phyloP scores from a whole-genome alignment of 345 rosid species.

The Arabidopsis arenosa region DNA sequence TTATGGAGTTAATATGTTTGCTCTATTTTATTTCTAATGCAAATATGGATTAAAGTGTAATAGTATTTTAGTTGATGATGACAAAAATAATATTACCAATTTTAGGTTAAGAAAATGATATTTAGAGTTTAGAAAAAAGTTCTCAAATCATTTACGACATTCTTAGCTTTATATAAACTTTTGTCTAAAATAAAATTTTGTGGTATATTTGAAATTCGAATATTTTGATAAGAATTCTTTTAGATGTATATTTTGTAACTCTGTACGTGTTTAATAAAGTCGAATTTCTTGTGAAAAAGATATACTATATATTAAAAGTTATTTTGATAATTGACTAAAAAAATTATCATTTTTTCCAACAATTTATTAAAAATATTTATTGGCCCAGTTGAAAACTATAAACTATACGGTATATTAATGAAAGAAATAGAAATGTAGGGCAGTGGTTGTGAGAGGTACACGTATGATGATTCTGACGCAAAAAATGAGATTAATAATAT shows the following conservation, averaged over 20 bases:
- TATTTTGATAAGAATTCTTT: too few relatives aligned
- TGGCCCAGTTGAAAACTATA: too few relatives aligned
- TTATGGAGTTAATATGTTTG: neutral
- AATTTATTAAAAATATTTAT: too few relatives aligned
- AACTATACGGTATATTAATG: too few relatives aligned
- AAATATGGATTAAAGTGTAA: neutral
- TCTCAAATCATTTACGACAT: neutral
- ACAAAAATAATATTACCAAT: neutral
- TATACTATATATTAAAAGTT: too few relatives aligned
- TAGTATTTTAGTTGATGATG: neutral
- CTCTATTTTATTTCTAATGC: neutral
- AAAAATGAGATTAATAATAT: neutral
- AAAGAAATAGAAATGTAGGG: too few relatives aligned
- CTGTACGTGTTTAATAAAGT: too few relatives aligned
- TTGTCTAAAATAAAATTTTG: neutral
- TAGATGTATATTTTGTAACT: too few relatives aligned
- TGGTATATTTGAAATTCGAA: too few relatives aligned
- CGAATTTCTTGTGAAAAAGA: too few relatives aligned
- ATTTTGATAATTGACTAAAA: too few relatives aligned
- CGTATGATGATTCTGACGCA: slow-evolving; percentile 1
- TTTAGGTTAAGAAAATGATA: neutral
- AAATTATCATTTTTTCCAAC: too few relatives aligned
- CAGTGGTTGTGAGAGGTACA: slow-evolving; percentile 4
- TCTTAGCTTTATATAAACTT: neutral
- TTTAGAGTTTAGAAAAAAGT: neutral